Evolutionary conservation across 2,329 filamentous ascomycete species (phyloP), one percentile per base, ranked within the genome.

Genomic region (Meredithiella fracta): DNA sequence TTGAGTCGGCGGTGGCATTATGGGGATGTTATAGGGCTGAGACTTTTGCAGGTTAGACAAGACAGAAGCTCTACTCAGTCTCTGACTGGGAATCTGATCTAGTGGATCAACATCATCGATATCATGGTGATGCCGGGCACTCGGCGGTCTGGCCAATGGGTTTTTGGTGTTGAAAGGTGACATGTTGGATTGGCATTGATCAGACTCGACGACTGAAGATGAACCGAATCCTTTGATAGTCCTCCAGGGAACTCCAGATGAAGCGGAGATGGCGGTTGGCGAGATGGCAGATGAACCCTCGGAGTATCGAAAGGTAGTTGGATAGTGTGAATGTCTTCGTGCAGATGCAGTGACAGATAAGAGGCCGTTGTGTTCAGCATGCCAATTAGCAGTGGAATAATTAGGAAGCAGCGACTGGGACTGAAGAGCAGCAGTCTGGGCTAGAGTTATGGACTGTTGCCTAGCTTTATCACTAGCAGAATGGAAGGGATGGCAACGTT

Each of bases 401-500:
- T 42, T 50, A 29, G 37, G 49, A 23, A n/a, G 34, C 3, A 3
- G 47, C 15, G 42, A 37, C 23, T 17, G 53, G 29, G 50, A 51
- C 31, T 58, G 56, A 11, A 47, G 7, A 11, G 57, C 50, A 50
- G 53, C 53, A 44, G 49, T 47, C 25, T 56, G 57, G 22, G 57
- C 57, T 26, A 59, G 51, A 20, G 50, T 59, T 2, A 59, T 59
- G 38, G 54, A 56, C 25, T 59, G 54, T 15, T 56, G 52, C 20
- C 57, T 44, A 23, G 57, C 57, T 40, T 59, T 42, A 14, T 49
- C 57, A 34, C 54, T 56, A 37, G 54, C 61, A 6, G 66, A 64
- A 50, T 65, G 68, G 61, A 79, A 79, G 1, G 75, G 75, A 60
- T 79, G 76, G 56, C 74, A 69, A 49, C 69, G 71, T 58, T 73